phyloP scores from a whole-genome alignment of 768 basidiomycete species.

The Pisolithus marmoratus region DNA sequence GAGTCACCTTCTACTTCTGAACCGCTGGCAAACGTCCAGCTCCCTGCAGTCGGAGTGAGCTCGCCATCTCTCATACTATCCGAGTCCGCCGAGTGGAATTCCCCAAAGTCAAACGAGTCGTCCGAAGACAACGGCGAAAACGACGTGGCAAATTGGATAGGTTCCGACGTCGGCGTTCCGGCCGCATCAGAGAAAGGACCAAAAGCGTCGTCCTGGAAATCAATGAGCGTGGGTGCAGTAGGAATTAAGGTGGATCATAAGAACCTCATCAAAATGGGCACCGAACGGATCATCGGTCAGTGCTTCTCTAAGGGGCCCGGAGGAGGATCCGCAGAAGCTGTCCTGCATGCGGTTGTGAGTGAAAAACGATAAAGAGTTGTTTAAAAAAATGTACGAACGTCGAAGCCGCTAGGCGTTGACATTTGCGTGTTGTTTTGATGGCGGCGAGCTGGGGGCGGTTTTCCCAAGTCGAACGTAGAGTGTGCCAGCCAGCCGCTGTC shows the following conservation, averaged over 20 bases:
- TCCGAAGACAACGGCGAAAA: conserved; percentile 61
- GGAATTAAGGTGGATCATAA: conserved; percentile 3
- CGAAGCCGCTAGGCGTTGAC: conserved; percentile 42
- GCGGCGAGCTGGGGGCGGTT: conserved; percentile 43
- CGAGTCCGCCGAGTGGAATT: conserved; percentile 54
- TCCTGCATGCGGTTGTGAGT: conserved; percentile 32
- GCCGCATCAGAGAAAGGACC: conserved; percentile 76
- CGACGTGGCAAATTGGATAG: conserved; percentile 44
- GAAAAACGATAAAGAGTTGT: background rate
- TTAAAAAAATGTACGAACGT: conserved; percentile 37
- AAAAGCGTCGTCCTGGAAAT: conserved; percentile 53
- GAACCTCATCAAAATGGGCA: conserved; percentile 44
- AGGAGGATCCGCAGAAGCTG: conserved; percentile 40
- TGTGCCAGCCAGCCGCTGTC: conserved; percentile 79
- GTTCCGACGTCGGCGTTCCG: conserved; percentile 40
- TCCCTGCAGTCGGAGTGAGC: conserved; percentile 59
- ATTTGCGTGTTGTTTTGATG: conserved; percentile 43
- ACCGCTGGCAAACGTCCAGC: conserved; percentile 61
- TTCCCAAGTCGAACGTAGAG: conserved; percentile 59
- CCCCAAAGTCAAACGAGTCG: conserved; percentile 71
- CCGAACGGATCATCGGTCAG: conserved; percentile 48
- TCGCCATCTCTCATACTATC: conserved; percentile 33
- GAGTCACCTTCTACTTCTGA: conserved; percentile 26
- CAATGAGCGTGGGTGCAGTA: background rate
- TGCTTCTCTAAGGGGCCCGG: conserved; percentile 27